Percentiles rank a stretch among this genome's conserved stretches.
Conservation (phyloP, 2,329 filamentous ascomycete genomes). For the Nemania sp. region DNA sequence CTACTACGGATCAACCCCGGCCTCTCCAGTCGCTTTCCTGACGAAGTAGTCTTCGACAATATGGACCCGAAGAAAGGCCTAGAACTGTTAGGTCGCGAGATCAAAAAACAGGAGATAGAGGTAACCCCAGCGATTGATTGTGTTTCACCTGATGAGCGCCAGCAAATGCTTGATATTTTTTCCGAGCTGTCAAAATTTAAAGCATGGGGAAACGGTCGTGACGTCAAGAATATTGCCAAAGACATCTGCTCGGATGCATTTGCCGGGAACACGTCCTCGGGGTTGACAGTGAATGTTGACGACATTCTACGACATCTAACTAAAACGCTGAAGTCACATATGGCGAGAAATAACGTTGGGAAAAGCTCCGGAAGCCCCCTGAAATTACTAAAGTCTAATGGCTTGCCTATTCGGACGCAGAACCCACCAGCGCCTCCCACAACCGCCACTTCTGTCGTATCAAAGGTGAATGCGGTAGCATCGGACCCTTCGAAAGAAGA, state of each 20-base stretch:
- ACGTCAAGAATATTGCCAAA: slow-evolving; percentile 18
- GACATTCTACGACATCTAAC: slow-evolving; percentile 19
- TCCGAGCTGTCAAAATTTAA: background rate
- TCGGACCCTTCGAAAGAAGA: slow-evolving; percentile 1
- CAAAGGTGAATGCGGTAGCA: slow-evolving; percentile 9
- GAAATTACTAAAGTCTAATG: background rate
- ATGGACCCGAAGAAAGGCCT: slow-evolving; percentile 56
- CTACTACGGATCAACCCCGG: slow-evolving; percentile 72
- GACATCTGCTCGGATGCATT: slow-evolving; percentile 24
- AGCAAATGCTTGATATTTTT: slow-evolving; percentile 11
- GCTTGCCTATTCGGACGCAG: slow-evolving; percentile 15
- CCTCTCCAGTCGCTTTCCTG: slow-evolving; percentile 72
- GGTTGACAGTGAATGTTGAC: slow-evolving; percentile 11
- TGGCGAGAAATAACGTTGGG: background rate
- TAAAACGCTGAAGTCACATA: slow-evolving; percentile 10
- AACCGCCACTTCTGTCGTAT: background rate
- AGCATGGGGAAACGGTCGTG: slow-evolving; percentile 10
- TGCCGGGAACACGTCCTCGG: slow-evolving; percentile 16
- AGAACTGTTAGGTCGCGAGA: slow-evolving; percentile 53
- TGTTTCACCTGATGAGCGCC: slow-evolving; percentile 4
- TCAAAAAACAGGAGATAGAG: slow-evolving; percentile 32
- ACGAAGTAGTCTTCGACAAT: slow-evolving; percentile 60
- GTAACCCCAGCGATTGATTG: slow-evolving; percentile 1
- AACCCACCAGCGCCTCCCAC: slow-evolving; percentile 1
- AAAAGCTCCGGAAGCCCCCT: background rate